Base-by-base conservation (phyloP, 2,329 filamentous ascomycete genomes). In the Ramularia collo-cygni region DNA sequence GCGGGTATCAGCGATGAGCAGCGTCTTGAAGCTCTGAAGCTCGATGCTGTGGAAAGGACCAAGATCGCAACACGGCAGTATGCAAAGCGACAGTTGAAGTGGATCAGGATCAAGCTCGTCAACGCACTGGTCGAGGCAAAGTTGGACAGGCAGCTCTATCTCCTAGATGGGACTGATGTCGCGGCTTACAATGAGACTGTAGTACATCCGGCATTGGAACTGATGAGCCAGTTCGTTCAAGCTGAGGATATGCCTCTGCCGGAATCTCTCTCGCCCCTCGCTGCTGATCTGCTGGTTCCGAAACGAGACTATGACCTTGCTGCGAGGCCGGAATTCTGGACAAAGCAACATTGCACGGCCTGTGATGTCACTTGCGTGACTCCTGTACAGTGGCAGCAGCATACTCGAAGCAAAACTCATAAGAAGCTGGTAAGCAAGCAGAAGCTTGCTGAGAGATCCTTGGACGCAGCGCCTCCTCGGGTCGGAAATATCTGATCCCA, bases 31-130 rank as follows among this genome's bases (percentile, higher is more conserved):
- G 67, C 68, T 13, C 60, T 88, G 10, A 79, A 75, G 50, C 52
- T 59, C 1, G 58, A 70, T 1, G 81, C 79, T 1, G 65, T 95
- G 0, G 83, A 90, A 48, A 75, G 79, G 35, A 89, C 87, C 48
- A 87, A 93, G 59, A 75, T 77, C 4, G 85, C 85, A 2, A 98
- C 89, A 0, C 76, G 87, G 8, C 86, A 89, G 51, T 98, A 98
- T 57, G 85, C 90, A 2, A 84, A 79, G 45, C 78, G 83, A 6
- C 92, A 98, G 61, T 68, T 85, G 13, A 77, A 81, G 43, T 98
- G 89, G 87, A 93, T 96, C 40, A 76, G 82, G 12, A 76, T 82
- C 51, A 94, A 94, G 57, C 74, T 94, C 17, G 73, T 92, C 29
- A 79, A 81, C 8, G 77, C 80, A 1, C 66, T 60, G 3, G 30